Evolutionary conservation across 306 rosid species (phyloP).

Genomic region (Crotalaria pallida): DNA sequence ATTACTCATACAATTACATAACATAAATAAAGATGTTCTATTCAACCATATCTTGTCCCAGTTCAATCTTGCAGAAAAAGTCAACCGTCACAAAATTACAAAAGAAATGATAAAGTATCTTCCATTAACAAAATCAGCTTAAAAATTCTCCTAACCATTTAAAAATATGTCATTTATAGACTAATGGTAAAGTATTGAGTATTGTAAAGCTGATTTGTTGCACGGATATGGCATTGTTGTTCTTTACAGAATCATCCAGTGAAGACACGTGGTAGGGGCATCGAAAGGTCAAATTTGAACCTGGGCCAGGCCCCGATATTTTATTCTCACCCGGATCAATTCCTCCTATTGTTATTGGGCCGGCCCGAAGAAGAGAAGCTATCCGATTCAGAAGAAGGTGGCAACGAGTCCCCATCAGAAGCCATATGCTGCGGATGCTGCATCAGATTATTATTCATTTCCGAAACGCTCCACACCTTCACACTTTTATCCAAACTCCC

Average conservation of each 20-base stretch:
- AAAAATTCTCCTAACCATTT: too few relatives aligned
- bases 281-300: background rate
- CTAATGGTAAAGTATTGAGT: too few relatives aligned
- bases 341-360: constrained; percentile 16
- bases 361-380: constrained; percentile 63
- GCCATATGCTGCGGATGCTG: constrained; percentile 8
- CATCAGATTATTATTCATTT: constrained; percentile 6
- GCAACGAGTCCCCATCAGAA: constrained; percentile 34
- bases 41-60: background rate
- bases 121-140: too few relatives aligned
- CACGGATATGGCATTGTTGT: too few relatives aligned
- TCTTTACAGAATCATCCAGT: background rate
- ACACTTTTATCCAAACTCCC: constrained; percentile 95
- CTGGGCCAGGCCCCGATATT: background rate
- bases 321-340: background rate
- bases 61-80: background rate
- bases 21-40: background rate
- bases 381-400: constrained; percentile 51
- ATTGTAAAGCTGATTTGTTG: too few relatives aligned
- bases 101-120: too few relatives aligned
- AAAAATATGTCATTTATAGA: too few relatives aligned
- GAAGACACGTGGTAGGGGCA: background rate
- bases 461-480: constrained; percentile 84
- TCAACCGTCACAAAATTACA: background rate
- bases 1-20: background rate